Percentiles rank a stretch among this genome's conserved stretches.
phyloP scores from a whole-genome alignment of 441 rosid genomes.

The Syzygium syzygioides region DNA sequence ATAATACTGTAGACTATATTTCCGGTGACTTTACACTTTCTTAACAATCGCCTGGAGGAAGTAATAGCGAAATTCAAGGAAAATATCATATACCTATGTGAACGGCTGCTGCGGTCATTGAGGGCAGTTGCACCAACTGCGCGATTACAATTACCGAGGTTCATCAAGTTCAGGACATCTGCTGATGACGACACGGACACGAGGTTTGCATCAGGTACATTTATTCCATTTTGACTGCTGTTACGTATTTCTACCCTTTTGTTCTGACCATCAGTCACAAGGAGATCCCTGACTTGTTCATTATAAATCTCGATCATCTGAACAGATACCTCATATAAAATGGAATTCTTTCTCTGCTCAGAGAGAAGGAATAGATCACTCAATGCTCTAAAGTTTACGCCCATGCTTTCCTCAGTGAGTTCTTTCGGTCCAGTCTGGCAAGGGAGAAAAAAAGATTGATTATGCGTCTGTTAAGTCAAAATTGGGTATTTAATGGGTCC shows the following conservation, averaged over 20 bases:
- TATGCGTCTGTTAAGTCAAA: not conserved
- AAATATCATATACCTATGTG: slow-evolving; percentile 46
- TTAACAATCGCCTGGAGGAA: not conserved
- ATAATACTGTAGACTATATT: not conserved
- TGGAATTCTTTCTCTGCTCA: slow-evolving; percentile 39
- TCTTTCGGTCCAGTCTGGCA: slow-evolving; percentile 59
- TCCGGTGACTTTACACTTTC: not conserved
- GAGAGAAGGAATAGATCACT: slow-evolving; percentile 50
- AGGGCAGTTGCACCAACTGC: slow-evolving; percentile 71
- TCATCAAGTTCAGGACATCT: slow-evolving; percentile 65
- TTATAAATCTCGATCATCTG: slow-evolving; percentile 77
- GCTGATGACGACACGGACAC: slow-evolving; percentile 55
- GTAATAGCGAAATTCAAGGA: not conserved
- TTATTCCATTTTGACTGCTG: slow-evolving; percentile 58
- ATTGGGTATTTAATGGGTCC: not conserved
- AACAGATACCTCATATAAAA: slow-evolving; percentile 44
- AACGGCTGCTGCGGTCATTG: slow-evolving; percentile 81
- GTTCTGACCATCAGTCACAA: slow-evolving; percentile 39
- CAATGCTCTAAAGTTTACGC: slow-evolving; percentile 71
- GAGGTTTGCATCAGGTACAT: slow-evolving; percentile 70
- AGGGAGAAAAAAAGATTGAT: not conserved
- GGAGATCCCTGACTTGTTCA: slow-evolving; percentile 74
- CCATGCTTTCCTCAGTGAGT: slow-evolving; percentile 55
- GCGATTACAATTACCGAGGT: slow-evolving; percentile 57
- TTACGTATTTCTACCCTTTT: slow-evolving; percentile 65